Evolutionary conservation across 208 protist genomes (phyloP), one percentile per base, ranked within the genome.

Genomic region (Leishmania amazonensis): DNA sequence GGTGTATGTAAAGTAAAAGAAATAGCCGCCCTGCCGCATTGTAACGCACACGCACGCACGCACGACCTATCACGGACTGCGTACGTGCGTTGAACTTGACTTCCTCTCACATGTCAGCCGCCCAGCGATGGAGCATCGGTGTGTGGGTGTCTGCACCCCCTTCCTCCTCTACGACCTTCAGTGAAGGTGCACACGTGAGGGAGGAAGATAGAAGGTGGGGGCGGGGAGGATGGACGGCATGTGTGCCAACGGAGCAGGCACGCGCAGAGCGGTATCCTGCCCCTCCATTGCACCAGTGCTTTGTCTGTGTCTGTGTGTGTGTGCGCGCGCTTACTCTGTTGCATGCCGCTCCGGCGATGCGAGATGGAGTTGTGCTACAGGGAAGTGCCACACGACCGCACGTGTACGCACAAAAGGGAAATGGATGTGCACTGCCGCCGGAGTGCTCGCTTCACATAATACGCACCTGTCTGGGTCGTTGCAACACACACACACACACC

Each of bases 1-100:
- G 70, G 13, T 74, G 31, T 53, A 74, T 74, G 68, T 74, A 74
- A 74, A 74, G 28, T 31, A 35, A n/a, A 54, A 54, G 8, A 70
- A 9, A 38, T 11, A 24, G 35, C 17, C 9, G 35, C 35, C 24
- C n/a, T 65, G 60, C 60, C 19, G n/a, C n/a, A 65, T 28, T 31
- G n/a, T 7, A n/a, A 17, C n/a, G 60, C 17, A 65, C n/a, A 17
- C 11, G n/a, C 60, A 31, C n/a, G 15, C 60, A 65, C 60, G n/a
- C 60, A 15, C 60, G 15, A 19, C 60, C 5, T 35, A 65, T 35
- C 60, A 65, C 24, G 5, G n/a, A 65, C n/a, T 38, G n/a, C 60
- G 64, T 68, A n/a, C 40, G 62, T 28, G 62, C n/a, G 21, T n/a
- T 58, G 19, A 58, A 24, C 17, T 58, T 58, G 54, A 58, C 24